A percentile compares a stretch with the other conserved stretches of the same genome.
Evolutionary conservation across 2,329 filamentous ascomycete genomes (phyloP).

Genomic region (Botrytis byssoidea): DNA sequence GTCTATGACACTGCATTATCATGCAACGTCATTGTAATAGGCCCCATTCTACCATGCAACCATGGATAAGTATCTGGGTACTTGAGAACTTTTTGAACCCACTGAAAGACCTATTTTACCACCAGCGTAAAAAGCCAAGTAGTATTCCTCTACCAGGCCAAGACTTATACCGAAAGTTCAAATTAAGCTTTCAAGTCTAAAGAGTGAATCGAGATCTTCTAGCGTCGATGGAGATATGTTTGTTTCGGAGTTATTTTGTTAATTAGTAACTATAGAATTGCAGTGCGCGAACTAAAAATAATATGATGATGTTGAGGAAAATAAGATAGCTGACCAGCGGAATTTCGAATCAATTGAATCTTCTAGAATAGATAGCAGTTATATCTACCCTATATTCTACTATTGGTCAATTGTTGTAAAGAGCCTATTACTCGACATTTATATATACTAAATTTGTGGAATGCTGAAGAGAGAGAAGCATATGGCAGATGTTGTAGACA

Average conservation of each 20-base stretch:
- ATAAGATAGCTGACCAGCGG: background rate
- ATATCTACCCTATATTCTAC: no score
- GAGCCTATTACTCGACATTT: no score
- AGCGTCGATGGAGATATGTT: background rate
- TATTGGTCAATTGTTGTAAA: no score
- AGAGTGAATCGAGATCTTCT: background rate
- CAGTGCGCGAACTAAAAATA: background rate
- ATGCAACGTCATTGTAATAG: background rate
- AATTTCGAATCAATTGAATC: background rate
- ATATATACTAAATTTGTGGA: no score
- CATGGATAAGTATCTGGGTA: rapidly evolving
- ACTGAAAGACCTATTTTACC: background rate
- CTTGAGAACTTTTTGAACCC: background rate
- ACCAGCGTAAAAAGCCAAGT: background rate
- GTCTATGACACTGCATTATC: background rate
- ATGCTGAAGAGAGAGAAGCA: background rate
- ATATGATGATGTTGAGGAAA: background rate
- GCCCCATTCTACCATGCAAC: background rate
- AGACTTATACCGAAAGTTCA: background rate
- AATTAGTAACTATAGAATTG: background rate
- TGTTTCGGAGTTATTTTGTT: background rate
- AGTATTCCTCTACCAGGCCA: background rate
- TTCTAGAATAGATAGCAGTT: background rate
- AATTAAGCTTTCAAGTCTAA: background rate
- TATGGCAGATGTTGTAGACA: background rate